Base-by-base conservation (phyloP, 768 basidiomycete genomes). In the Kwoniella heveanensis region DNA sequence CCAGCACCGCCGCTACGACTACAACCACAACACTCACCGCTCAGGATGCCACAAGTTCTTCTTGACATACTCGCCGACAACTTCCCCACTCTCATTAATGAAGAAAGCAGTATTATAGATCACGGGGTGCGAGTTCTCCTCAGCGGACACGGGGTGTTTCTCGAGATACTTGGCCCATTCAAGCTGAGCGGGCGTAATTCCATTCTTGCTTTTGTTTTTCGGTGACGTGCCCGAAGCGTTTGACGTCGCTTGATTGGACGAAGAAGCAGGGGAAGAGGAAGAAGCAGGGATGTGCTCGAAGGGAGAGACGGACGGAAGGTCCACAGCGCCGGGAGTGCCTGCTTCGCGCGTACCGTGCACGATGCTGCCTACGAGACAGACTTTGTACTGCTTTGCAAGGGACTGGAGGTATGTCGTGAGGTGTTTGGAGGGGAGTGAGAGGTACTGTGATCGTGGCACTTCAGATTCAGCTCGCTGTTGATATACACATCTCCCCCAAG, bases 11-110 rank as follows among this genome's bases (percentile, higher is more conserved):
- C n/a, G n/a, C n/a, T n/a, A n/a, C n/a, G n/a, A n/a, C n/a, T n/a
- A n/a, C n/a, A n/a, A n/a, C n/a, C n/a, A n/a, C 32, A 25, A 6
- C 19, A 50, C 71, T 56, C 39, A 74, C 76, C 76, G 46, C 63
- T 78, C 77, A 15, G 72, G 68, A 63, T 76, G 75, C 77, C 77
- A 78, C 5, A 78, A 52, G 47, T 76, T 78, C 36, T 58, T 62
- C 64, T 78, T 78, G 2, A 67, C 64, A 55, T 78, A 78, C 37
- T 64, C 49, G 1, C 73, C 73, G 7, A 64, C 26, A 1, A 72
- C 24, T 44, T 72, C 56, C 13, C 76, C 76, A 9, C 37, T 52
- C 17, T 52, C 63, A 54, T 76, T 70, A 49, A 78, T 62, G 54
- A 66, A 74, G 64, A 74, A 74, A 37, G 77, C 77, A 12, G 68